These are phyloP conservation scores for Smallanthus sonchifolius DNA, from an alignment of 129 eudicot species.

Conservation along the genomic window DNA sequence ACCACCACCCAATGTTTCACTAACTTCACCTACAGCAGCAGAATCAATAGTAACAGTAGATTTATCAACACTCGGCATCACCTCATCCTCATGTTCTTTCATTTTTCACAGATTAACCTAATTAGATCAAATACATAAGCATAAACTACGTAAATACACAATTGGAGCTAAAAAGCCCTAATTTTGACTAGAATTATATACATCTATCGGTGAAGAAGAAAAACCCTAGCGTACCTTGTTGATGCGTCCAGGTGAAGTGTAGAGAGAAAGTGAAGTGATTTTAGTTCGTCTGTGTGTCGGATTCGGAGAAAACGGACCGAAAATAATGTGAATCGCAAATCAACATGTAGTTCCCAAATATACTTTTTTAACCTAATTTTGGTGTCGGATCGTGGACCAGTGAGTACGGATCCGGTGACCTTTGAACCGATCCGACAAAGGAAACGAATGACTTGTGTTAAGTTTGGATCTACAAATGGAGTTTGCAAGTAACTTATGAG, in stretches of 20 bases:
- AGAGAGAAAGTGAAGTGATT: constrained; percentile 4
- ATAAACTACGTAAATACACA: background rate
- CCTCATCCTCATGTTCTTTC: constrained; percentile 59
- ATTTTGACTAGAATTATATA: background rate
- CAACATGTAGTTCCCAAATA: background rate
- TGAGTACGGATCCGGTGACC: constrained; percentile 15
- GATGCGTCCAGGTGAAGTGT: background rate
- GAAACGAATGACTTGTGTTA: background rate
- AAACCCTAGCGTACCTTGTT: constrained; percentile 3
- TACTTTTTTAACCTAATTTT: background rate
- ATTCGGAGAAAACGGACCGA: background rate
- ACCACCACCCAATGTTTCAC: background rate
- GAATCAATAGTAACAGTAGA: constrained; percentile 8
- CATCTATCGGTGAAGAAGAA: background rate
- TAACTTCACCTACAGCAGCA: background rate
- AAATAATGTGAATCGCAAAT: no score
- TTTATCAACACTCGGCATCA: constrained; percentile 23
- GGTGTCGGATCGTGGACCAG: background rate
- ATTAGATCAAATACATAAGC: constrained; percentile 13
- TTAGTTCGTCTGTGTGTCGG: background rate
- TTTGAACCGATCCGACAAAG: background rate
- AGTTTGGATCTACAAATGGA: background rate
- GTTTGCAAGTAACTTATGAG: background rate
- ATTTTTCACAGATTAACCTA: constrained; percentile 32
- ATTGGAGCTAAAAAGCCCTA: constrained; percentile 4